phyloP scores from a whole-genome alignment of 1,284 basidiomycete genomes.

The Rhodotorula sp. region DNA sequence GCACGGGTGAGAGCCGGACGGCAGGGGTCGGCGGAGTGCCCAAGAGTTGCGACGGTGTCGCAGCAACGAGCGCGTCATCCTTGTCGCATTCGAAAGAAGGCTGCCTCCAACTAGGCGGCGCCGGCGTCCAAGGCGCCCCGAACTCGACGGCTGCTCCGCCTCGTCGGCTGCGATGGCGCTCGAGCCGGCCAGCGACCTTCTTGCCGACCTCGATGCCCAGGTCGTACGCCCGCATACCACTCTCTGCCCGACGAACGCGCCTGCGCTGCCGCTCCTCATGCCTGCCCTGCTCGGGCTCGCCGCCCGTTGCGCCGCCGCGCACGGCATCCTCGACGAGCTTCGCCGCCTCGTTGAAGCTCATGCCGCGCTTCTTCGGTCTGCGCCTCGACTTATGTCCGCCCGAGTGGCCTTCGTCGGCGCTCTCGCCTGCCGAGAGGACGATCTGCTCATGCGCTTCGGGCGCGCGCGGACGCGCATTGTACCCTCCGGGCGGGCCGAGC shows the following conservation, averaged over 20 bases:
- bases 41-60: conserved; percentile 22
- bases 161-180: conserved; percentile 7
- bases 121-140: too few species aligned
- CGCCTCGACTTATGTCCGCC: neutral
- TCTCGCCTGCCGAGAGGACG: neutral
- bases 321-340: neutral
- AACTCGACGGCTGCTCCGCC: neutral
- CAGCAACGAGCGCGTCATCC: neutral
- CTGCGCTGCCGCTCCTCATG: conserved; percentile 11
- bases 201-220: conserved; percentile 7
- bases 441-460: neutral
- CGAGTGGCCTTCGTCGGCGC: neutral
- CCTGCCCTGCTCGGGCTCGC: neutral
- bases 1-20: neutral
- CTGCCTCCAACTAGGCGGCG: too few species aligned
- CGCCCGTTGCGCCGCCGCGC: neutral
- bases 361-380: neutral
- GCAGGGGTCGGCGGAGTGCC: neutral
- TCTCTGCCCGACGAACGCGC: conserved; percentile 28
- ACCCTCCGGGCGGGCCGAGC: conserved; percentile 36
- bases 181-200: conserved; percentile 13
- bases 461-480: neutral
- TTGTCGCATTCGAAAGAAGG: too few species aligned
- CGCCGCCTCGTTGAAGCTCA: conserved; percentile 2
- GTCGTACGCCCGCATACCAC: conserved; percentile 28